Base-by-base conservation (phyloP, 495 filamentous ascomycete species). In the Chaetomium cochliodes region DNA sequence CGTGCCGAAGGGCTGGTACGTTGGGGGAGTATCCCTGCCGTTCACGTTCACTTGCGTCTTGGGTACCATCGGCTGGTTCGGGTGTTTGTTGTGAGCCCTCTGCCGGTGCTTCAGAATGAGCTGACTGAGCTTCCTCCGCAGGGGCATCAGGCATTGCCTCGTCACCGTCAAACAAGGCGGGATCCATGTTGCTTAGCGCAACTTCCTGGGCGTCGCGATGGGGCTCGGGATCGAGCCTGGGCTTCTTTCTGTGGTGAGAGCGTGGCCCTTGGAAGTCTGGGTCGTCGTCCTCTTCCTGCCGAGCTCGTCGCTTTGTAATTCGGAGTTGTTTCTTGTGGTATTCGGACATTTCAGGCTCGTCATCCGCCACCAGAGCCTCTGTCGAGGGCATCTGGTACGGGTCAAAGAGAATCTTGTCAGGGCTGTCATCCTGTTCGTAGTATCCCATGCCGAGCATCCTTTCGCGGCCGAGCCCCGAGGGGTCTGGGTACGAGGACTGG, bases 371-470 rank as follows among this genome's bases (percentile, higher is more conserved):
- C 37, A 81, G 50, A 4, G 60, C 70, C 18, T 81, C 80, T 1
- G 73, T 73, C 28, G 77, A 65, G 8, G 79, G 80, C 44, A 69
- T 66, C 66, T 82, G 79, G 64, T 81, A 82, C 26, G 77, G 75
- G 50, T 82, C 79, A 58, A 82, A 82, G 7, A 82, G 62, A 69
- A 82, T 82, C 65, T 64, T 79, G 64, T 82, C 80, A 9, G 79
- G 70, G 58, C 76, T 80, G 63, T 82, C 81, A 58, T 82, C 81
- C 67, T 84, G 81, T 53, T 83, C 74, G 66, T 83, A 85, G 69
- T 82, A 84, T 23, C 82, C 82, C 71, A 81, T 77, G 25, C 82
- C 83, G 68, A 84, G 77, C 77, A 82, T 82, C 13, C 80, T 73
- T 49, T 78, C 77, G n/a, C 74, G 71, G 28, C 72, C 72, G 7